Evolutionary conservation across 306 rosid genomes (phyloP).

Genomic region (Quillaja saponaria): DNA sequence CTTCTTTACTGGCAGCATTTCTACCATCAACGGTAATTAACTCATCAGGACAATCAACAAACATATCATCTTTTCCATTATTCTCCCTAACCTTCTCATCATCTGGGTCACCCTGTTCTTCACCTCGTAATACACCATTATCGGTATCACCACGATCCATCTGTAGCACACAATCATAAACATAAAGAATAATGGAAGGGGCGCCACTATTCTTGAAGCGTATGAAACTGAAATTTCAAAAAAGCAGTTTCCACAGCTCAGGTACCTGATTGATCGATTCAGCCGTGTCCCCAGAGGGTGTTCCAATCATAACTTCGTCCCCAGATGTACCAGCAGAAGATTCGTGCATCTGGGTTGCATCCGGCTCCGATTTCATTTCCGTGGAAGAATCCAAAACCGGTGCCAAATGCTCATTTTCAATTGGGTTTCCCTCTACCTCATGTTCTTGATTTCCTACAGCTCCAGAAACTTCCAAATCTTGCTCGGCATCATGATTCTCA

Average conservation of each 20-base stretch:
- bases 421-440: not conserved
- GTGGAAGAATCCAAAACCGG: constrained; percentile 25
- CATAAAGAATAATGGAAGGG: not conserved
- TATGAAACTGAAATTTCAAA: constrained; percentile 10
- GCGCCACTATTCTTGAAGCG: not conserved
- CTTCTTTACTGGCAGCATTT: constrained; percentile 49
- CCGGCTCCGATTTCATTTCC: constrained; percentile 11
- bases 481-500: constrained; percentile 45
- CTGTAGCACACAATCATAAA: constrained; percentile 26
- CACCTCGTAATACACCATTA: constrained; percentile 30
- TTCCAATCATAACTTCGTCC: not conserved
- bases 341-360: too few relatives aligned
- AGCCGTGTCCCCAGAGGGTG: constrained; percentile 3
- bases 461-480: constrained; percentile 28
- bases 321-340: constrained; percentile 24
- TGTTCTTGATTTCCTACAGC: constrained; percentile 23
- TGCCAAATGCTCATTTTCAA: constrained; percentile 5
- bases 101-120: constrained; percentile 37
- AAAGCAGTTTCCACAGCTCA: not conserved
- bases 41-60: constrained; percentile 91
- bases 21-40: constrained; percentile 38
- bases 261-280: constrained; percentile 41
- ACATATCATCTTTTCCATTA: constrained; percentile 71
- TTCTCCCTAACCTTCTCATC: constrained; percentile 55
- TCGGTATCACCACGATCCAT: constrained; percentile 25